A percentile compares a stretch with the other conserved stretches of the same genome.
Evolutionary conservation across 1,139 yeast species (phyloP).

Genomic region (Candida neerlandica): DNA sequence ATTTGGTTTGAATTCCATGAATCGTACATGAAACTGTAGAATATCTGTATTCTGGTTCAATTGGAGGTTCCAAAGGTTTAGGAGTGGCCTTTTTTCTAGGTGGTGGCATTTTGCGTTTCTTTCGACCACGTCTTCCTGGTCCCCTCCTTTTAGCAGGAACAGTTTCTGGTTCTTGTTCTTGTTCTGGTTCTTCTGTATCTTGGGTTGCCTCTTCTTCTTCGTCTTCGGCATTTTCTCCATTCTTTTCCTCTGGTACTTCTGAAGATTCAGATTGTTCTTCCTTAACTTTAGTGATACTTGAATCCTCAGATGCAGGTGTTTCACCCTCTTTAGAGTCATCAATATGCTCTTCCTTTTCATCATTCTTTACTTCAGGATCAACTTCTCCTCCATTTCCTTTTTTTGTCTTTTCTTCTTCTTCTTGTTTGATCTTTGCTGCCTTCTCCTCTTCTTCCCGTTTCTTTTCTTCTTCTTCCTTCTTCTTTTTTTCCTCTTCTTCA

Average conservation of each 20-base stretch:
- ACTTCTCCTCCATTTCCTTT: constrained; percentile 22
- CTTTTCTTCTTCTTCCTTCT: constrained; percentile 27
- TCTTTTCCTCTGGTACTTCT: neutral
- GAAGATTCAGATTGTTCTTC: constrained; percentile 7
- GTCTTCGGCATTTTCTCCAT: neutral
- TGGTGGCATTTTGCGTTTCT: constrained; percentile 23
- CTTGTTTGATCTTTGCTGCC: constrained; percentile 11
- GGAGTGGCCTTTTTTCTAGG: constrained; percentile 25
- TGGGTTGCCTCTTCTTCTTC: constrained; percentile 17
- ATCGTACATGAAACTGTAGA: constrained; percentile 68
- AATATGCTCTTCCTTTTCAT: constrained; percentile 1
- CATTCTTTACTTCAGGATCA: constrained; percentile 12
- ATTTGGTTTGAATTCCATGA: constrained; percentile 64
- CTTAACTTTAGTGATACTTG: constrained; percentile 8
- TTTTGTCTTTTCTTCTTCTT: constrained; percentile 55
- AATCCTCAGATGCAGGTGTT: neutral
- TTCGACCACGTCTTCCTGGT: constrained; percentile 25
- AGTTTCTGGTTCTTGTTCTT: constrained; percentile 1
- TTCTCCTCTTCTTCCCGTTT: constrained; percentile 16
- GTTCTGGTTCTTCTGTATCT: constrained; percentile 11
- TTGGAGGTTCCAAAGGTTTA: constrained; percentile 30
- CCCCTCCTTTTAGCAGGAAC: constrained; percentile 22
- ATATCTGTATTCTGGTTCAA: constrained; percentile 47
- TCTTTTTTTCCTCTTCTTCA: constrained; percentile 28
- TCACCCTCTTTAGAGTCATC: neutral